Conservation (phyloP, 2,329 filamentous ascomycete genomes). For the Colletotrichum tropicale region DNA sequence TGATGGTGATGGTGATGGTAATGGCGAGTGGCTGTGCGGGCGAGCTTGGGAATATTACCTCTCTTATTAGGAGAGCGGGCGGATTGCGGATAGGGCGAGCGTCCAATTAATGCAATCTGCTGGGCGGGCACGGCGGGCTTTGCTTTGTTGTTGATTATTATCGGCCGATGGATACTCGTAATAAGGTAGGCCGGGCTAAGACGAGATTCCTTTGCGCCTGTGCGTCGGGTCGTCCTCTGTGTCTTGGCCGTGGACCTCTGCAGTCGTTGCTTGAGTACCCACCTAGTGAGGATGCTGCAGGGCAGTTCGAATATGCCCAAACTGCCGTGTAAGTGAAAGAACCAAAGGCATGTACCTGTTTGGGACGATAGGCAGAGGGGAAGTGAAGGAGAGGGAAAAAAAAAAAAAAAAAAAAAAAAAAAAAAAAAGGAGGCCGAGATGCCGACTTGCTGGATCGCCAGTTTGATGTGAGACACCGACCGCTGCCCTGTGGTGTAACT, state of each 20-base stretch:
- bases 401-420: too few relatives aligned
- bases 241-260: neutral
- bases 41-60: neutral
- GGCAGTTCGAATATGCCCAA: neutral
- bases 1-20: neutral
- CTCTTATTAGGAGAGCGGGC: neutral
- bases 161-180: neutral
- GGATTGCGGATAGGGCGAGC: neutral
- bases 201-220: neutral
- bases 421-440: neutral
- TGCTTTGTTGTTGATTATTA: constrained; percentile 10
- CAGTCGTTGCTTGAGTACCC: neutral
- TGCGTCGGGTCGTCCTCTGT: neutral
- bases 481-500: neutral
- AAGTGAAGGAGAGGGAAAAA: neutral
- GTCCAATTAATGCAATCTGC: constrained; percentile 6
- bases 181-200: neutral
- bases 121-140: neutral
- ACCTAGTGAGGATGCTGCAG: neutral
- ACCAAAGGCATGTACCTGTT: neutral
- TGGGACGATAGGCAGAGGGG: neutral
- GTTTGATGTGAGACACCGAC: neutral
- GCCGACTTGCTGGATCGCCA: neutral
- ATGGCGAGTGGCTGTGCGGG: neutral
- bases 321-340: neutral